Conservation (phyloP, 192 early-diverging fungal species). For the Backusella sp. region DNA sequence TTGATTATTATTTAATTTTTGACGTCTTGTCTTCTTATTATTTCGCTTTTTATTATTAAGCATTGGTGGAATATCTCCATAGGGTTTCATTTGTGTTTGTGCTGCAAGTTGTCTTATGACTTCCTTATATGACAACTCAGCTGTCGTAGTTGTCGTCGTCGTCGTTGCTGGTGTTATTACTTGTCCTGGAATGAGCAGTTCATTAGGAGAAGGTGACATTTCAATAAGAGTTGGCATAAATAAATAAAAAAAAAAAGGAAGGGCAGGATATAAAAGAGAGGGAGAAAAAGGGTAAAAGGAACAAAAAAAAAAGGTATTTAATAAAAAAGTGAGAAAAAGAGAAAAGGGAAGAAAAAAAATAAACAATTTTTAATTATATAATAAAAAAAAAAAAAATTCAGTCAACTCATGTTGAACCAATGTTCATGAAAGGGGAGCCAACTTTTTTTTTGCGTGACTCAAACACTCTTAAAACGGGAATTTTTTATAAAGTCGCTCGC, state of each 20-base stretch:
- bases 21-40: neutral
- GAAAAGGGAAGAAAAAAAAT: neutral
- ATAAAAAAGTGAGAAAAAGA: neutral
- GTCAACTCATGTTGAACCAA: neutral
- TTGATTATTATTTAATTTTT: neutral
- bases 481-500: conserved; percentile 3
- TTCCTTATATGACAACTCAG: conserved; percentile 20
- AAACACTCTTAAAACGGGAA: neutral
- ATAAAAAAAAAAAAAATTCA: neutral
- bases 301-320: neutral
- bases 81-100: conserved; percentile 19
- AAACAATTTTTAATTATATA: too few relatives aligned
- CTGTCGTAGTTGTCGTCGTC: neutral
- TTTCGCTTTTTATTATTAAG: conserved; percentile 13
- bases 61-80: conserved; percentile 30
- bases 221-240: neutral
- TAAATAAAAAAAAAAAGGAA: neutral
- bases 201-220: neutral
- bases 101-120: conserved; percentile 27
- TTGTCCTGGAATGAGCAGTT: neutral
- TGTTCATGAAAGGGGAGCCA: neutral
- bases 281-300: neutral
- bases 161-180: neutral
- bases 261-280: neutral
- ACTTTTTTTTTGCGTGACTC: neutral